Percentiles rank a stretch among this genome's conserved stretches.
Conservation (phyloP, 495 filamentous ascomycete species). For the Hyaloscypha finlandica region DNA sequence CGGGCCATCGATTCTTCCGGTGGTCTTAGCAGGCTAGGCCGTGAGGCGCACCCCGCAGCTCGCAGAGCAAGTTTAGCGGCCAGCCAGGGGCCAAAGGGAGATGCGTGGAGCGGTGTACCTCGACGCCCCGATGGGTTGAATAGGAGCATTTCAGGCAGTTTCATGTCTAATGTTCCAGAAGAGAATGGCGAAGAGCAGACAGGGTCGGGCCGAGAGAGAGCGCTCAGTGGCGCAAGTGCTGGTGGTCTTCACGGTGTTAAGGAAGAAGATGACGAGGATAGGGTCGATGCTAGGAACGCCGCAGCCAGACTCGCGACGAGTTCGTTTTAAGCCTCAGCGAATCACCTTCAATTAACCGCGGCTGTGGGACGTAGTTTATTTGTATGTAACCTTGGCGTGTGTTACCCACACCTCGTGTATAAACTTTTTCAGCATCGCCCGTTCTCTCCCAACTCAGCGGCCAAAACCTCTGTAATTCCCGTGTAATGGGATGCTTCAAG, state of each 20-base stretch:
- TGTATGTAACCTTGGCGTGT: background rate
- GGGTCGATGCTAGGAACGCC: conserved; percentile 92
- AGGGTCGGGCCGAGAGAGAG: conserved; percentile 57
- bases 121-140: conserved; percentile 75
- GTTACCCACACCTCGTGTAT: background rate
- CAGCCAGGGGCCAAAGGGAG: conserved; percentile 92
- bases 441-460: background rate
- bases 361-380: background rate
- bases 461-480: background rate
- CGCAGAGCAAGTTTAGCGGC: conserved; percentile 76
- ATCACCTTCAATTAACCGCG: background rate
- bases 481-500: background rate
- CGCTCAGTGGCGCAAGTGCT: conserved; percentile 52
- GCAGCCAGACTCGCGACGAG: conserved; percentile 90
- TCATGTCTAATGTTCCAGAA: conserved; percentile 51
- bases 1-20: conserved; percentile 88
- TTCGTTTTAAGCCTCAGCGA: conserved; percentile 64
- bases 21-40: conserved; percentile 82
- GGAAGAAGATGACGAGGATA: conserved; percentile 91
- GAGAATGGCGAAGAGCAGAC: conserved; percentile 47
- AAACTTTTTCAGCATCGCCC: background rate
- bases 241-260: conserved; percentile 58
- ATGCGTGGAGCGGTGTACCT: conserved; percentile 95
- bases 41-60: conserved; percentile 78
- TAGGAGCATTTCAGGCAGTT: conserved; percentile 74